A percentile compares a stretch with the other conserved stretches of the same genome.
Conservation (phyloP, 176 grass and related monocot genomes). For the Aegilops speltoides region DNA sequence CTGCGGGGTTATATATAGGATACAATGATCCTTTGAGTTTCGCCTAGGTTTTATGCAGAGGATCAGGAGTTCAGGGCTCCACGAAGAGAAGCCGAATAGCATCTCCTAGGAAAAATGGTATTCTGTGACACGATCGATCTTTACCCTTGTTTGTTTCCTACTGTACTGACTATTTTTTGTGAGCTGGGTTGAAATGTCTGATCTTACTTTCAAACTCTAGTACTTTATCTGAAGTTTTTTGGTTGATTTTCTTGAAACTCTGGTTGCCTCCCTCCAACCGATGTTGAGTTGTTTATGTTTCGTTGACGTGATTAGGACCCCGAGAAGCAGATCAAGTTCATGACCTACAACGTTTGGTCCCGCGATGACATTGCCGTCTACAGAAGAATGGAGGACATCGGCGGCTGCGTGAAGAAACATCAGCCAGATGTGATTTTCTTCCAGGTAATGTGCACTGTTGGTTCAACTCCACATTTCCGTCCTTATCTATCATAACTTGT, state of each 20-base stretch:
- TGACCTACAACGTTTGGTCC: conserved; percentile 31
- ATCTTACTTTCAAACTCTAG: background rate
- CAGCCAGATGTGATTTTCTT: conserved; percentile 18
- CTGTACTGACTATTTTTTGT: background rate
- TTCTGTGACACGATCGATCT: background rate
- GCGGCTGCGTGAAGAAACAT: background rate
- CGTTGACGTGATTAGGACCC: background rate
- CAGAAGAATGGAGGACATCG: background rate
- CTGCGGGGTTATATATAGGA: background rate
- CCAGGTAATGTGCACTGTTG: background rate
- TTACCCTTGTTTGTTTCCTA: background rate
- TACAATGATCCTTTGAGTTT: no score
- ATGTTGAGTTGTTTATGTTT: background rate
- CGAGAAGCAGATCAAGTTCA: conserved; percentile 6
- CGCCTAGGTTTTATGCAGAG: background rate
- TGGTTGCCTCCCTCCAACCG: background rate
- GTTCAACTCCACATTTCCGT: background rate
- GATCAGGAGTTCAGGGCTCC: no score
- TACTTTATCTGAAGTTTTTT: background rate
- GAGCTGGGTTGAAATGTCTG: background rate
- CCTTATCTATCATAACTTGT: background rate
- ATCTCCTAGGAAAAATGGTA: background rate
- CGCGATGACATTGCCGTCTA: conserved; percentile 10
- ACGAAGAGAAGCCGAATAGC: background rate
- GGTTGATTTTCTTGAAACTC: background rate